phyloP scores from a whole-genome alignment of 106 monocot species.

The Phalaenopsis aphrodite region DNA sequence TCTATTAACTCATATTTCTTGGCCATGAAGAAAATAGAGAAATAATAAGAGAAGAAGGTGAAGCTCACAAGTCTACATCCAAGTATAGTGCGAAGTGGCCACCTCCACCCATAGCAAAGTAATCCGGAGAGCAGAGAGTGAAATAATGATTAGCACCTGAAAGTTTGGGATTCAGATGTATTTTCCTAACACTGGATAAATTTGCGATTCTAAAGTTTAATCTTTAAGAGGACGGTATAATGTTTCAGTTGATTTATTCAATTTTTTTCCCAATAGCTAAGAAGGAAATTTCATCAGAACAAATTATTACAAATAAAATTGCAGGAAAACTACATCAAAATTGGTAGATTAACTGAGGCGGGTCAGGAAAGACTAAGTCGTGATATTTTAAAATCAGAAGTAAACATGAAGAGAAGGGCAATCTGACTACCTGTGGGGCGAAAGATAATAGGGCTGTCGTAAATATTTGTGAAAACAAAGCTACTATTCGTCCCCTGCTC shows the following conservation, averaged over 20 bases:
- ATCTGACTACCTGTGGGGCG: constrained; percentile 67
- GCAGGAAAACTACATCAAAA: not conserved
- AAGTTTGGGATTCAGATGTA: constrained; percentile 5
- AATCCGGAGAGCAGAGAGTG: constrained; percentile 74
- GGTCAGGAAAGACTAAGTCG: not conserved
- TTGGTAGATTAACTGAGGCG: not conserved
- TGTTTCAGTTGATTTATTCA: not conserved
- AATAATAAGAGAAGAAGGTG: not conserved
- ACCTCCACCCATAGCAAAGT: constrained; percentile 90
- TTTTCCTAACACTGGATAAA: not conserved
- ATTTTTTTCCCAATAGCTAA: not conserved
- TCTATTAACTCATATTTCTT: too few species aligned
- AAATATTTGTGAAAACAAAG: constrained; percentile 83
- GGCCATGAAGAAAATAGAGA: not conserved
- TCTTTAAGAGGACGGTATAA: not conserved
- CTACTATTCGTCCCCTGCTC: constrained; percentile 70
- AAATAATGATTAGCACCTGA: constrained; percentile 93
- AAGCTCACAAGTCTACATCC: constrained; percentile 82
- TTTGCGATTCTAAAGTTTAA: too few species aligned
- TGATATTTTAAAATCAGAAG: not conserved
- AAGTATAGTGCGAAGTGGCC: constrained; percentile 95
- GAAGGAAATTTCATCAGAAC: not conserved
- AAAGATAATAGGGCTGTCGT: constrained; percentile 64
- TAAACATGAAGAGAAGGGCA: not conserved
- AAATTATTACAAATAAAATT: not conserved